A percentile compares a stretch with the other conserved stretches of the same genome.
Evolutionary conservation across 208 protist genomes (phyloP).

Genomic region (Leishmania aethiopica): DNA sequence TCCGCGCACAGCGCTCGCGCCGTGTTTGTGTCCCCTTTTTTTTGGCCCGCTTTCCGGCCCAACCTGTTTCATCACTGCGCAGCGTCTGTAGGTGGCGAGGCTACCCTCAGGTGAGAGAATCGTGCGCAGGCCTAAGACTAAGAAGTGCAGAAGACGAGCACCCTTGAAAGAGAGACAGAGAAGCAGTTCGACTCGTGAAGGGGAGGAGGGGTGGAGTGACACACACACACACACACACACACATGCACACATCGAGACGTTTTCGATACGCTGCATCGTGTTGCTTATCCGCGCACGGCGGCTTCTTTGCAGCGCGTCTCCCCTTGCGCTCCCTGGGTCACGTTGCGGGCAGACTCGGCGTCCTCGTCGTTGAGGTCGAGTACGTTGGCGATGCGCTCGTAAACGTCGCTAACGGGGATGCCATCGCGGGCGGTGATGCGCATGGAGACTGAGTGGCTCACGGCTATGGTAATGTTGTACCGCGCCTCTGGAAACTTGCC

Average conservation of each 20-base stretch:
- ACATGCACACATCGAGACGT: background rate
- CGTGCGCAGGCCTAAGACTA: no score
- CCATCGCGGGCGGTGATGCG: slow-evolving; percentile 29
- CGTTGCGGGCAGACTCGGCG: slow-evolving; percentile 7
- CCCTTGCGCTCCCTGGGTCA: background rate
- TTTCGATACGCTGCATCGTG: background rate
- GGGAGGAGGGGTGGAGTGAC: background rate
- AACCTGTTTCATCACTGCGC: no score
- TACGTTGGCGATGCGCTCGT: slow-evolving; percentile 14
- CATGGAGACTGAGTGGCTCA: slow-evolving; percentile 40
- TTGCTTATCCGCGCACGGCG: slow-evolving; percentile 8
- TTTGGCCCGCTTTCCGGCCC: no score
- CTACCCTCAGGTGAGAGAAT: background rate
- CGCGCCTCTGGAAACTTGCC: slow-evolving; percentile 47
- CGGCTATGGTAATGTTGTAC: slow-evolving; percentile 53
- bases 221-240: background rate
- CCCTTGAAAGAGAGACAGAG: no score
- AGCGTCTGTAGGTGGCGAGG: background rate
- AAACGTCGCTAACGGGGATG: slow-evolving; percentile 18
- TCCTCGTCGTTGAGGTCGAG: slow-evolving; percentile 22
- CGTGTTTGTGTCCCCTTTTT: background rate
- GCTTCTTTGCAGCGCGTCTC: background rate
- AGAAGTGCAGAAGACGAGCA: no score
- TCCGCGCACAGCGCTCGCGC: background rate
- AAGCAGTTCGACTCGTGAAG: background rate